A percentile compares a stretch with the other conserved stretches of the same genome.
phyloP scores from a whole-genome alignment of 257 asterid species.

The Capsicum pubescens region DNA sequence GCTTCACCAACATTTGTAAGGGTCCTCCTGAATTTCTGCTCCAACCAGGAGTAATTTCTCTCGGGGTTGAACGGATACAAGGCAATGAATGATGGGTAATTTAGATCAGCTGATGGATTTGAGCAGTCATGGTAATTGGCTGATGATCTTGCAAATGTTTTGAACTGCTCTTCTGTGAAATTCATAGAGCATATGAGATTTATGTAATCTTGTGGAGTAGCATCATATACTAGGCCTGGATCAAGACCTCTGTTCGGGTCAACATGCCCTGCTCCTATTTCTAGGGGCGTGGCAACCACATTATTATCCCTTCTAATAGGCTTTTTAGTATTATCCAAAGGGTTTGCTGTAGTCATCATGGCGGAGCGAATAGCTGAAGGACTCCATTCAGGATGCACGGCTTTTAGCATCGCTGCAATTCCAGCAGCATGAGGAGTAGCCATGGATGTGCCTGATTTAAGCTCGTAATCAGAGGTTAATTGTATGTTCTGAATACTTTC shows the following conservation, averaged over 20 bases:
- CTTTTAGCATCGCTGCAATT: slow-evolving; percentile 44
- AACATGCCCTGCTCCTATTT: slow-evolving; percentile 35
- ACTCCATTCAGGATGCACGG: slow-evolving; percentile 52
- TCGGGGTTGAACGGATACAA: neutral
- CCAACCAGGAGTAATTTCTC: neutral
- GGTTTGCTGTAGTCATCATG: slow-evolving; percentile 47
- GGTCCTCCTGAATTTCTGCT: slow-evolving; percentile 31
- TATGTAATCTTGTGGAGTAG: slow-evolving; percentile 32
- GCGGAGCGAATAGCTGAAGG: slow-evolving; percentile 52
- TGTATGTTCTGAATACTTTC: slow-evolving; percentile 19
- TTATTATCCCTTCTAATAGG: slow-evolving; percentile 21
- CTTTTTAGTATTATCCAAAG: slow-evolving; percentile 33
- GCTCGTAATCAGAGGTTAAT: slow-evolving; percentile 33
- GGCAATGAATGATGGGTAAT: slow-evolving; percentile 37
- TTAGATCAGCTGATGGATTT: slow-evolving; percentile 27
- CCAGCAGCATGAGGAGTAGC: slow-evolving; percentile 51
- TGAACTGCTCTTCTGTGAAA: slow-evolving; percentile 30
- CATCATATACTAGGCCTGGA: slow-evolving; percentile 38
- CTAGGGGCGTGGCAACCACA: slow-evolving; percentile 31
- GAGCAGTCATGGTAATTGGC: slow-evolving; percentile 23
- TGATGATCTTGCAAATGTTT: slow-evolving; percentile 26
- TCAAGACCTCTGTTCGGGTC: slow-evolving; percentile 36
- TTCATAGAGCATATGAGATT: slow-evolving; percentile 39
- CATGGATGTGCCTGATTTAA: slow-evolving; percentile 49
- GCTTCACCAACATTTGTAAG: slow-evolving; percentile 38